A percentile compares a stretch with the other conserved stretches of the same genome.
phyloP scores from a whole-genome alignment of 169 alveolate species.

The Toxoplasma gondii region DNA sequence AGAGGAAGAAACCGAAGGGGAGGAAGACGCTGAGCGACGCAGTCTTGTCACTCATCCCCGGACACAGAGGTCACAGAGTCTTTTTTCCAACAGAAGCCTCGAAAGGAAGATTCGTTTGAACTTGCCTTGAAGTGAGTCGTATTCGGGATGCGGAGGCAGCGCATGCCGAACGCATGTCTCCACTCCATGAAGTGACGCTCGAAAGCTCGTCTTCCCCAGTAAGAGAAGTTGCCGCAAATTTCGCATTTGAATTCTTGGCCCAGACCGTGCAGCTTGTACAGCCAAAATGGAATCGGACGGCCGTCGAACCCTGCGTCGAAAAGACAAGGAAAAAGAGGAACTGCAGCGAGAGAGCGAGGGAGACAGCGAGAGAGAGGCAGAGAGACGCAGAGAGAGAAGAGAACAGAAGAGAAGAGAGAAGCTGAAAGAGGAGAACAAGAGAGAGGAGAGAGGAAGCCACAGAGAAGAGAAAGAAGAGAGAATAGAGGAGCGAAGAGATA shows the following conservation, averaged over 20 bases:
- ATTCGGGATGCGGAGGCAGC: conserved; percentile 98
- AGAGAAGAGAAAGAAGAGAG: not conserved
- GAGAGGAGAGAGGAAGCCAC: not conserved
- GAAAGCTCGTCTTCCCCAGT: conserved; percentile 99
- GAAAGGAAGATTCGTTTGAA: too few species aligned
- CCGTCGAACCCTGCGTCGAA: conserved; percentile 96
- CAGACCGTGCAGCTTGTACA: conserved; percentile 97
- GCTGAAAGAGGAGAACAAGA: conserved; percentile 18
- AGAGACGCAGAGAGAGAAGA: not conserved
- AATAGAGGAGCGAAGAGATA: too few species aligned
- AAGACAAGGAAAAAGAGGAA: not conserved
- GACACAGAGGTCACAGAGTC: too few species aligned
- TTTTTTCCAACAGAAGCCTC: too few species aligned
- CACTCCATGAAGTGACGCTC: conserved; percentile 99
- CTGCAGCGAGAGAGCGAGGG: not conserved
- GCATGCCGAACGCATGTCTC: conserved; percentile 99
- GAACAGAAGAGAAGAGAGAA: too few species aligned
- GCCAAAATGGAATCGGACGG: conserved; percentile 99
- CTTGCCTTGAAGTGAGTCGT: conserved; percentile 97
- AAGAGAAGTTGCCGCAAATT: conserved; percentile 98
- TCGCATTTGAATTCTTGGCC: conserved; percentile 98
- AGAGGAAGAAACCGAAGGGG: not conserved
- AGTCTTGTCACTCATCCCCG: too few species aligned
- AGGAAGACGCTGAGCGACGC: too few species aligned
- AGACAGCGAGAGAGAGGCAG: not conserved